Evolutionary conservation across 805 yeast species (phyloP).

Genomic region (Teunomyces kruisii): DNA sequence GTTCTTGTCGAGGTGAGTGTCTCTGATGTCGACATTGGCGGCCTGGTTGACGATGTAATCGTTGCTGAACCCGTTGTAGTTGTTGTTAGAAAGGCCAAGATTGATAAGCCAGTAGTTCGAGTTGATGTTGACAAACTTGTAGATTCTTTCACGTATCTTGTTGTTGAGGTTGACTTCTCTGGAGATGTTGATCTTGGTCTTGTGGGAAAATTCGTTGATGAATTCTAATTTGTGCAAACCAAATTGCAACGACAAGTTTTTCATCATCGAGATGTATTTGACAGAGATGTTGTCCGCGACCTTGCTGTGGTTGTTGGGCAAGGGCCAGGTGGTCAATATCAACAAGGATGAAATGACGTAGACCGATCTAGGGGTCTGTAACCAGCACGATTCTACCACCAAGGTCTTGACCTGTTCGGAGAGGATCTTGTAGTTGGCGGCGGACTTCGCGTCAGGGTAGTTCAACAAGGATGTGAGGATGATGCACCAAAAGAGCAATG

Average conservation of each 20-base stretch:
- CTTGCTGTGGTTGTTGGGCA: constrained; percentile 29
- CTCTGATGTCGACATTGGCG: constrained; percentile 23
- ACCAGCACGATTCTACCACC: constrained; percentile 44
- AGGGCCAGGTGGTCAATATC: constrained; percentile 47
- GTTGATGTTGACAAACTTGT: constrained; percentile 42
- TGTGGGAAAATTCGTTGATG: constrained; percentile 42
- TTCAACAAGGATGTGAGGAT: constrained; percentile 34
- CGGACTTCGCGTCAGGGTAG: constrained; percentile 11
- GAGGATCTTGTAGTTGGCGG: constrained; percentile 22
- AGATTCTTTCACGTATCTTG: constrained; percentile 39
- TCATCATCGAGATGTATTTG: constrained; percentile 39
- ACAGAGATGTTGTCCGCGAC: constrained; percentile 32
- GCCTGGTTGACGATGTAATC: constrained; percentile 40
- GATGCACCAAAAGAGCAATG: constrained; percentile 42
- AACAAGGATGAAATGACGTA: constrained; percentile 38
- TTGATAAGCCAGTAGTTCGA: constrained; percentile 44
- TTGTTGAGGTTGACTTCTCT: constrained; percentile 31
- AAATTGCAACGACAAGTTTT: constrained; percentile 39
- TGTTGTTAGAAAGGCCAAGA: constrained; percentile 35
- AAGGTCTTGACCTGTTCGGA: constrained; percentile 34
- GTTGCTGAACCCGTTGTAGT: constrained; percentile 24
- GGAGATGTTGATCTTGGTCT: constrained; percentile 21
- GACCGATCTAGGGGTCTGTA: constrained; percentile 44
- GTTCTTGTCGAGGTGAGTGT: constrained; percentile 7
- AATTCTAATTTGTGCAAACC: constrained; percentile 44